Evolutionary conservation across 495 filamentous ascomycete genomes (phyloP).

Genomic region (Beverwykella pulmonaria): DNA sequence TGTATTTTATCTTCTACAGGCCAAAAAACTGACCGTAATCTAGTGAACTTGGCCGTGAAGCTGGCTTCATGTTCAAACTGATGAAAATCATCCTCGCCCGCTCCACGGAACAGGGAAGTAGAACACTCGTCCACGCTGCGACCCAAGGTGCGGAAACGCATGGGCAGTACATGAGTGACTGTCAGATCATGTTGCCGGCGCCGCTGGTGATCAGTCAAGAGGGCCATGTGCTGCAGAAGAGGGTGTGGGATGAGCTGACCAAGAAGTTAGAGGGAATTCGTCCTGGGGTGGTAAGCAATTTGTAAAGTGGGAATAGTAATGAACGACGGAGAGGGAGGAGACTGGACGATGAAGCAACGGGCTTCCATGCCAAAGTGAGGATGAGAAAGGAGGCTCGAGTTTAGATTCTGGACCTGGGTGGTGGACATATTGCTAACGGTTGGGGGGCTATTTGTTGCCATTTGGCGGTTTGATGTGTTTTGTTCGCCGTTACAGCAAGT

Average conservation of each 20-base stretch:
- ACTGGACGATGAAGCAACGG: too few relatives aligned
- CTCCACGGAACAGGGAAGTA: constrained; percentile 48
- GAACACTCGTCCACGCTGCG: constrained; percentile 49
- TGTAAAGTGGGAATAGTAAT: constrained; percentile 1
- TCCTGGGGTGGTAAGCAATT: constrained; percentile 33
- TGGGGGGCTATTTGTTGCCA: too few relatives aligned
- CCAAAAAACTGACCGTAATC: not conserved
- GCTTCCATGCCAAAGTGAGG: too few relatives aligned
- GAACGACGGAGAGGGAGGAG: too few relatives aligned
- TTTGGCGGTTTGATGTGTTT: too few relatives aligned
- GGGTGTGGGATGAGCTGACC: constrained; percentile 41
- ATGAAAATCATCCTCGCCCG: constrained; percentile 37
- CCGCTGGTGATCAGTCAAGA: constrained; percentile 27
- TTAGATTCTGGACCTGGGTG: too few relatives aligned
- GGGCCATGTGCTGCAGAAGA: constrained; percentile 37
- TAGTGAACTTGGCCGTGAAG: constrained; percentile 42
- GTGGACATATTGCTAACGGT: too few relatives aligned
- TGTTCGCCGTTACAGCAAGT: too few relatives aligned
- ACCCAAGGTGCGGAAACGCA: constrained; percentile 45
- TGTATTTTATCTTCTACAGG: not conserved
- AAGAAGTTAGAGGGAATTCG: constrained; percentile 40
- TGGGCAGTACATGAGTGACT: constrained; percentile 44
- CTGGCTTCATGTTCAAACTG: constrained; percentile 8
- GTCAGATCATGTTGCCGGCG: constrained; percentile 31
- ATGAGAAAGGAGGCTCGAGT: too few relatives aligned